Evolutionary conservation across 2,329 filamentous ascomycete species (phyloP), one percentile per base, ranked within the genome.

Genomic region (Phaeosphaeria sp.): DNA sequence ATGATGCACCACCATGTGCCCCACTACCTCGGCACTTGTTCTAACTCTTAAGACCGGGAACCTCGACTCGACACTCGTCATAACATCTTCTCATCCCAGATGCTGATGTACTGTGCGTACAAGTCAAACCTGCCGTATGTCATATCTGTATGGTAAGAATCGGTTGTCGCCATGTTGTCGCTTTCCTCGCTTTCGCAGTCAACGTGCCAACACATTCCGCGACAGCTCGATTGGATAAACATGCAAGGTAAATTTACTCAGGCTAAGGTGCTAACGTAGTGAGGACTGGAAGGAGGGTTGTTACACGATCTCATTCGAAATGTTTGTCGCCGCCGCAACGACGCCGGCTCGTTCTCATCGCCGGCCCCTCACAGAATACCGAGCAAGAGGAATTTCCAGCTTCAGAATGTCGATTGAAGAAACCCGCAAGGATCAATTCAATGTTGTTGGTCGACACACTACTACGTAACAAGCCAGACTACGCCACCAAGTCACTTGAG

Each of bases 1-100:
- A 51, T 25, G 24, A 51, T 43, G 49, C 49, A 25, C 22, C 49
- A 25, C 22, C 39, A 8, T 22, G 39, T 42, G 51, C 51, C 51
- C 51, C 51, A 39, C 36, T 7, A 27, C 51, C 30, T 53, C 50
- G 50, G 50, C 50, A 46, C 27, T 52, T 27, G 11, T 8, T 42
- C 43, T 25, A 45, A 20, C 42, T 22, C 20, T 24, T 42, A 27
- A 27, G n/a, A 4, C 11, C 17, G 6, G 13, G 15, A 17, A 6
- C 13, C 30, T 36, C 6, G 30, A 36, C 30, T 15, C 25, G 30
- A 13, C 9, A 36, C 30, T 36, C 30, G 13, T 36, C 3, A 36
- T 15, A 8, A 3, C 13, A 9, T 36, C 30, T 15, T 36, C 30
- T 15, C 13, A 15, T 3, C 13, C 30, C 3, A 15, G 13, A 3